Evolutionary conservation across 306 rosid genomes (phyloP).

Genomic region (Parietaria judaica): DNA sequence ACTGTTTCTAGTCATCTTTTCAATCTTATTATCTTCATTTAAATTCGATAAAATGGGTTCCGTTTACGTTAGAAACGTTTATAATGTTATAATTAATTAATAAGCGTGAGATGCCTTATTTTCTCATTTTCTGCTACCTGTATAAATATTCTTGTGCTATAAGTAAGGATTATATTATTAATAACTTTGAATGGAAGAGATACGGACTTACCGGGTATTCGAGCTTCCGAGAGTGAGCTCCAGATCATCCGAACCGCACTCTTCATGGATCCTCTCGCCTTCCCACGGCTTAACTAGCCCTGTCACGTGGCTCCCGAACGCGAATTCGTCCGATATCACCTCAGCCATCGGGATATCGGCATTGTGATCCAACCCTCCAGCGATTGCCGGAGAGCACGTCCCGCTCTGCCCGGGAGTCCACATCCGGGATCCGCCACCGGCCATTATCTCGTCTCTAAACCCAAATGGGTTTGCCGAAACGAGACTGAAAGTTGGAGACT

Average conservation of each 20-base stretch:
- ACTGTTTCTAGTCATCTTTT: too few relatives aligned
- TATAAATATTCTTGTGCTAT: too few relatives aligned
- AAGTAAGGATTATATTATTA: too few relatives aligned
- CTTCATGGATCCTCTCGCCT: constrained; percentile 86
- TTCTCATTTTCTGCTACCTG: too few relatives aligned
- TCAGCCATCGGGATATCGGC: constrained; percentile 79
- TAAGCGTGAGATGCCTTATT: too few relatives aligned
- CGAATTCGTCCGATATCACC: constrained; percentile 65
- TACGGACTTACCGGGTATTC: constrained; percentile 47
- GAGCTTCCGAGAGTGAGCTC: constrained; percentile 92
- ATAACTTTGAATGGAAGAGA: not conserved
- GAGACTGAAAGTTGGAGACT: constrained; percentile 76
- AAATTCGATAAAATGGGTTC: too few relatives aligned
- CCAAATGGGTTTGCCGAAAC: constrained; percentile 79
- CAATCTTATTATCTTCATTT: too few relatives aligned
- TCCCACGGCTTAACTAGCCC: constrained; percentile 82
- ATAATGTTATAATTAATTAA: too few relatives aligned
- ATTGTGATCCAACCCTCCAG: constrained; percentile 62
- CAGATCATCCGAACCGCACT: constrained; percentile 65
- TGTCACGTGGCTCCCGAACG: constrained; percentile 59
- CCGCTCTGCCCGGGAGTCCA: constrained; percentile 94
- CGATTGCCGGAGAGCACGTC: constrained; percentile 80
- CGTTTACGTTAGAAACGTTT: too few relatives aligned
- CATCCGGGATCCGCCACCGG: constrained; percentile 61
- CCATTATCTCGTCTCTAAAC: constrained; percentile 52